phyloP scores from a whole-genome alignment of 75 land plant species.

The Pseudotsuga menziesii region DNA sequence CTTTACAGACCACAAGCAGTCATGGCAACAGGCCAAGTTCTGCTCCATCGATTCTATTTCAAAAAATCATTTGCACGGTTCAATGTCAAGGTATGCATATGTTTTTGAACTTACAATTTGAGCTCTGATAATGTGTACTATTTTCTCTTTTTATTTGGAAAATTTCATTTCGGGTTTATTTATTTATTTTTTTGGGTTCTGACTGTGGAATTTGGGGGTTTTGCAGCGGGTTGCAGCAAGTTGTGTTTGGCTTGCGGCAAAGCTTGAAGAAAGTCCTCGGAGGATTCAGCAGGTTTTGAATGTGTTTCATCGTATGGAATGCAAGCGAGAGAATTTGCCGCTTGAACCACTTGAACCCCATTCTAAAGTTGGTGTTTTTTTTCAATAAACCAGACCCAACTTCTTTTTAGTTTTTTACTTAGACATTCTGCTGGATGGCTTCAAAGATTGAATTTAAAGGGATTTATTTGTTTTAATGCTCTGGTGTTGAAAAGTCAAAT shows the following conservation, averaged over 20 bases:
- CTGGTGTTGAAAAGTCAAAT: too few species aligned
- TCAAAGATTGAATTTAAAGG: too few species aligned
- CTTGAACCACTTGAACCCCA: constrained; percentile 47
- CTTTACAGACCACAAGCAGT: constrained; percentile 71
- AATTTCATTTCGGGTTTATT: too few species aligned
- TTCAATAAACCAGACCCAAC: not conserved
- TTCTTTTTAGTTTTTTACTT: too few species aligned
- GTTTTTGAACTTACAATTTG: too few species aligned
- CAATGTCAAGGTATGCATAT: constrained; percentile 73
- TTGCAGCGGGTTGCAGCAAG: constrained; percentile 91
- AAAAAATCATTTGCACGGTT: constrained; percentile 96
- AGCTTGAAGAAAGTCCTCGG: constrained; percentile 86
- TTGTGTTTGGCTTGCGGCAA: constrained; percentile 93
- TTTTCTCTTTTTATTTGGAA: not conserved
- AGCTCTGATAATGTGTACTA: not conserved
- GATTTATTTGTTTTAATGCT: too few species aligned
- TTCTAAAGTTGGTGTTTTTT: constrained; percentile 42
- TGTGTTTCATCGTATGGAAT: constrained; percentile 87
- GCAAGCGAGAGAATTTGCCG: constrained; percentile 69
- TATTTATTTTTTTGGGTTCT: not conserved
- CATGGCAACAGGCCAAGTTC: constrained; percentile 97
- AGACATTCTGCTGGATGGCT: too few species aligned
- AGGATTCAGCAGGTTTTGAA: constrained; percentile 69
- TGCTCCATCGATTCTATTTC: constrained; percentile 96
- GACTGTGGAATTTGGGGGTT: not conserved